These are phyloP conservation scores for Pichia inconspicua DNA, from an alignment of 1,139 yeast species.

Conservation along the genomic window DNA sequence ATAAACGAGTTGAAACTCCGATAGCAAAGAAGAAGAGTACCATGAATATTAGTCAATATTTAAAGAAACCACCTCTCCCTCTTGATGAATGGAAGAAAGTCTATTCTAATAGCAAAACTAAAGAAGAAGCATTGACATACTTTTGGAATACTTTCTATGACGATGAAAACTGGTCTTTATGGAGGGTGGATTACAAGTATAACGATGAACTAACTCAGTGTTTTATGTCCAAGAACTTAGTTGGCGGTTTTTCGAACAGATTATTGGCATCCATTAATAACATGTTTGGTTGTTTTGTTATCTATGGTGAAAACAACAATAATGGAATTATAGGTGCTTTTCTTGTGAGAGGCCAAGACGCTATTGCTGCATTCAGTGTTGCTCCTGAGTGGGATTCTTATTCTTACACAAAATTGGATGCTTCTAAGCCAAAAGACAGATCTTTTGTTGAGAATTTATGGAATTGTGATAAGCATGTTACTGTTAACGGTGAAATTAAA, in stretches of 20 bases:
- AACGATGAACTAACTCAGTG: constrained; percentile 95
- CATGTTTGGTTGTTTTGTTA: constrained; percentile 89
- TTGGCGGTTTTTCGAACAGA: constrained; percentile 98
- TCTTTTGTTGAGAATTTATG: constrained; percentile 66
- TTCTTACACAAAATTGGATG: constrained; percentile 58
- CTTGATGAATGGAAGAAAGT: constrained; percentile 95
- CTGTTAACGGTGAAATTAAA: constrained; percentile 53
- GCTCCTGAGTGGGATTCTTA: constrained; percentile 99
- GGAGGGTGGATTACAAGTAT: constrained; percentile 95
- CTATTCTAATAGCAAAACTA: constrained; percentile 96
- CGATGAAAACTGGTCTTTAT: constrained; percentile 89
- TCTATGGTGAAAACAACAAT: constrained; percentile 97
- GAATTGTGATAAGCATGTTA: constrained; percentile 81
- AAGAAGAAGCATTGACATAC: constrained; percentile 92
- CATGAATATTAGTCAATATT: constrained; percentile 84
- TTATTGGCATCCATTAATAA: constrained; percentile 85
- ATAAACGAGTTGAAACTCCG: constrained; percentile 51
- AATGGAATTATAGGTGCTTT: constrained; percentile 96
- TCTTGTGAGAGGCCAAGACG: constrained; percentile 92
- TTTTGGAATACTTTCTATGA: constrained; percentile 91
- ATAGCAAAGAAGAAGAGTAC: constrained; percentile 52
- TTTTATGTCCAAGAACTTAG: constrained; percentile 96
- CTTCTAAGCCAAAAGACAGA: constrained; percentile 59
- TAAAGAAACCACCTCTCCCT: constrained; percentile 63
- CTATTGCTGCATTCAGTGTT: constrained; percentile 86